phyloP scores from a whole-genome alignment of 345 rosid genomes.

The Balakata baccata region DNA sequence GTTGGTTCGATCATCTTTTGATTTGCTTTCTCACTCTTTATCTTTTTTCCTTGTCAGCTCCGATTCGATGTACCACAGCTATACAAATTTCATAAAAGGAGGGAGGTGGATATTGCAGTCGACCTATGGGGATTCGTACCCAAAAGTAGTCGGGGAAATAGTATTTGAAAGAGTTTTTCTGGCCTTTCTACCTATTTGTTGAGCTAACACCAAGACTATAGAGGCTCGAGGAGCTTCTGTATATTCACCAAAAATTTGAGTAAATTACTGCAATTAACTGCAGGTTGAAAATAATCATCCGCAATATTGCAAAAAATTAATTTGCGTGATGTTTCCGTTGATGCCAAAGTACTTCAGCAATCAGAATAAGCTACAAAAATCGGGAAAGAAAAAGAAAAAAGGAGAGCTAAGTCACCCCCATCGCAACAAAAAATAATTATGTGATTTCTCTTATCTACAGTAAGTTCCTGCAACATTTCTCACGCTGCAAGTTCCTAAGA shows the following conservation, averaged over 20 bases:
- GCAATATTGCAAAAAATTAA: no score
- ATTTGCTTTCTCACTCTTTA: not conserved
- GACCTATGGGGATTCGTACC: conserved; percentile 97
- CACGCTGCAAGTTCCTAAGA: not conserved
- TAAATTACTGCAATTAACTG: no score
- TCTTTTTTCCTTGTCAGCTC: conserved; percentile 44
- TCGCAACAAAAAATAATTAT: not conserved
- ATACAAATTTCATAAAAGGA: conserved; percentile 85
- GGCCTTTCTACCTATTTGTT: not conserved
- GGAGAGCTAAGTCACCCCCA: no score
- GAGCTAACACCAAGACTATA: not conserved
- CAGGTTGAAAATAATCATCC: no score
- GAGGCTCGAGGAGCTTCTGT: not conserved
- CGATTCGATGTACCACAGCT: conserved; percentile 71
- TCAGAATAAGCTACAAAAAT: no score
- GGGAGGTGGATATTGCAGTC: conserved; percentile 79
- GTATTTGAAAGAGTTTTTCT: conserved; percentile 1
- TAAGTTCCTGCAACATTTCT: conserved; percentile 7
- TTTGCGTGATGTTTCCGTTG: no score
- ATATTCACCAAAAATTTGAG: not conserved
- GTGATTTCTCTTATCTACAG: conserved; percentile 7
- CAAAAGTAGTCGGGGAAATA: conserved; percentile 21
- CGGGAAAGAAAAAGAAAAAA: no score
- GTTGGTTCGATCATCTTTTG: not conserved
- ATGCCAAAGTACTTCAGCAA: no score